A percentile compares a stretch with the other conserved stretches of the same genome.
Conservation (phyloP, 2,329 filamentous ascomycete species). For the Albophoma yamanashiensis region DNA sequence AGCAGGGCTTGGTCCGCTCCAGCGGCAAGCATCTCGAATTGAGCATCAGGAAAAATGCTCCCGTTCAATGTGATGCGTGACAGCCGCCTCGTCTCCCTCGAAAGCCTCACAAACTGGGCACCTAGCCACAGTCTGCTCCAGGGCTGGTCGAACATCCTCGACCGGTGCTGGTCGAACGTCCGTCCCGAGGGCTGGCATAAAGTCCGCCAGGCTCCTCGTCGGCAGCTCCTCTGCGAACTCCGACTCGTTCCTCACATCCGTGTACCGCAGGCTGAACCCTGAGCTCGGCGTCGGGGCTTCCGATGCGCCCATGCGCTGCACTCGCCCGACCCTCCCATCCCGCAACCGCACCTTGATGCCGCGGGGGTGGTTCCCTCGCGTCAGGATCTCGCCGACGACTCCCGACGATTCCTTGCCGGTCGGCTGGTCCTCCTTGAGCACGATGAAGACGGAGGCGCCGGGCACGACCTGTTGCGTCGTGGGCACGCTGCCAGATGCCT, state of each 20-base stretch:
- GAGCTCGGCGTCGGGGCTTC: constrained; percentile 1
- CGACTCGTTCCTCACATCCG: constrained; percentile 22
- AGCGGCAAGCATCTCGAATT: background rate
- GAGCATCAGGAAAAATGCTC: constrained; percentile 15
- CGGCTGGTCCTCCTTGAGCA: constrained; percentile 66
- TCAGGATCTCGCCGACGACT: constrained; percentile 56
- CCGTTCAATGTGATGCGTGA: constrained; percentile 52
- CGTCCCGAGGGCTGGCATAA: constrained; percentile 30
- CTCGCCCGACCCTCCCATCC: constrained; percentile 63
- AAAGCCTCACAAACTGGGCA: constrained; percentile 60
- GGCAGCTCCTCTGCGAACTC: constrained; percentile 25
- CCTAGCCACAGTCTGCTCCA: constrained; percentile 12
- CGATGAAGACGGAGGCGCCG: constrained; percentile 58
- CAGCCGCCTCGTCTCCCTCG: constrained; percentile 57
- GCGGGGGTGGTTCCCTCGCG: constrained; percentile 61
- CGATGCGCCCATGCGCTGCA: constrained; percentile 47
- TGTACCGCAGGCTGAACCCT: constrained; percentile 19
- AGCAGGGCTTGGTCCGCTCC: too few relatives aligned
- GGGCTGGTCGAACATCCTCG: background rate
- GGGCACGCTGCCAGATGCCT: constrained; percentile 31
- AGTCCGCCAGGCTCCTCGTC: constrained; percentile 33
- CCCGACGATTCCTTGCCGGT: constrained; percentile 63
- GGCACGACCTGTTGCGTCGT: constrained; percentile 41
- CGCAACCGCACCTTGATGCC: constrained; percentile 69
- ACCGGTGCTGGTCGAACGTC: constrained; percentile 7